Conservation (phyloP, 2,329 filamentous ascomycete species). For the Colletotrichum orchidophilum region DNA sequence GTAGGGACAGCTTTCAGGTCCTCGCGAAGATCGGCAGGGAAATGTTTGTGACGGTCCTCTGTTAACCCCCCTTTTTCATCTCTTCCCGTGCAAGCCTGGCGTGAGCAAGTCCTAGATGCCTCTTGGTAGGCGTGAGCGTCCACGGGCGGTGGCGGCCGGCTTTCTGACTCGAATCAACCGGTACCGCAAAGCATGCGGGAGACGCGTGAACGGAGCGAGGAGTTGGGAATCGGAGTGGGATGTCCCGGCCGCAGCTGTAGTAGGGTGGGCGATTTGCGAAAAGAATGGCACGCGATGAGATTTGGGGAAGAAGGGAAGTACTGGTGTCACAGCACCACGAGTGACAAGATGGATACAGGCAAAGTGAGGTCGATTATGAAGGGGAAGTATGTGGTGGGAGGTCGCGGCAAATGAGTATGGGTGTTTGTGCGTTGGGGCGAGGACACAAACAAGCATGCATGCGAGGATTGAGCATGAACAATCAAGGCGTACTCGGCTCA, state of each 20-base stretch:
- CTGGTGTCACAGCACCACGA: conserved; percentile 20
- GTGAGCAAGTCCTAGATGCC: conserved; percentile 10
- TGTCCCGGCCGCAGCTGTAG: conserved; percentile 14
- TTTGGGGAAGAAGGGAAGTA: conserved; percentile 9
- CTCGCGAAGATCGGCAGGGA: conserved; percentile 1
- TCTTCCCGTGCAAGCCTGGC: conserved; percentile 21
- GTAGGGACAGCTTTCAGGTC: background rate
- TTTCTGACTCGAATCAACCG: conserved; percentile 11
- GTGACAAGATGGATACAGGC: conserved; percentile 27
- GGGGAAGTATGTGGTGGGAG: conserved; percentile 8
- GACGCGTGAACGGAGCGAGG: conserved; percentile 14
- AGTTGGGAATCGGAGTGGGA: conserved; percentile 25
- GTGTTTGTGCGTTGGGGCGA: conserved; percentile 30
- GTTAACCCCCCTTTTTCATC: conserved; percentile 6
- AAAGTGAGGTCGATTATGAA: conserved; percentile 23
- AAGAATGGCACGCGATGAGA: background rate
- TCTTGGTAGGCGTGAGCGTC: conserved; percentile 2
- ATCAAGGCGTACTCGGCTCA: conserved; percentile 22
- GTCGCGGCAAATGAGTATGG: conserved; percentile 22
- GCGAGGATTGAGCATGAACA: conserved; percentile 12
- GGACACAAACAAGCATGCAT: conserved; percentile 29
- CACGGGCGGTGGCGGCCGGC: background rate
- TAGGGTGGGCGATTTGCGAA: conserved; percentile 5
- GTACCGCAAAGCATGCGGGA: conserved; percentile 18
- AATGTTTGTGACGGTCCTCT: conserved; percentile 2